Evolutionary conservation across 2,329 filamentous ascomycete species (phyloP).

Genomic region (Ophiostoma quercus): DNA sequence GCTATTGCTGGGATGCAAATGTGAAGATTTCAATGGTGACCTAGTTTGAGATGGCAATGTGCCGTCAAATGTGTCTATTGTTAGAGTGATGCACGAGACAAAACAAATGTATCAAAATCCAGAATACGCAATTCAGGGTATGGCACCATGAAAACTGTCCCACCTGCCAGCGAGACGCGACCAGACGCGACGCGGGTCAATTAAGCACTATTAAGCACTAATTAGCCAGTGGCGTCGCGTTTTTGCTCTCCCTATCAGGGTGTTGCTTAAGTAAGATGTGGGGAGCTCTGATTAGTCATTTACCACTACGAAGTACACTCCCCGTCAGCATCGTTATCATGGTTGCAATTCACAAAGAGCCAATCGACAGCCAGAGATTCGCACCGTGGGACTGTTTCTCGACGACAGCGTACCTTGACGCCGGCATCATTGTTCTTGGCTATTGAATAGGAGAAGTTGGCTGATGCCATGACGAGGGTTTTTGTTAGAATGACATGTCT

Average conservation of each 20-base stretch:
- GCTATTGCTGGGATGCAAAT: not conserved
- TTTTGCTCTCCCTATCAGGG: constrained; percentile 6
- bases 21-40: not conserved
- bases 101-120: not conserved
- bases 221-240: constrained; percentile 13
- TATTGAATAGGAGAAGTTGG: not conserved
- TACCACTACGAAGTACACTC: not conserved
- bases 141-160: not conserved
- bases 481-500: not conserved
- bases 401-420: not conserved
- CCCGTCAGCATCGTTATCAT: not conserved
- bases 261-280: not conserved
- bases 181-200: constrained; percentile 25
- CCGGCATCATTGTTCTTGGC: not conserved
- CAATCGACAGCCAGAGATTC: constrained; percentile 8
- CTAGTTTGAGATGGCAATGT: not conserved
- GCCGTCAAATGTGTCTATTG: not conserved
- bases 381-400: constrained; percentile 10
- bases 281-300: not conserved
- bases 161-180: constrained; percentile 22
- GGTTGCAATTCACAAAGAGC: not conserved
- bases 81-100: not conserved
- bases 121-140: not conserved
- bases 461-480: not conserved
- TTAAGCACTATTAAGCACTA: constrained; percentile 12